Conservation (phyloP, 352 stramenopile species). For the Pythium vanterpoolii region DNA sequence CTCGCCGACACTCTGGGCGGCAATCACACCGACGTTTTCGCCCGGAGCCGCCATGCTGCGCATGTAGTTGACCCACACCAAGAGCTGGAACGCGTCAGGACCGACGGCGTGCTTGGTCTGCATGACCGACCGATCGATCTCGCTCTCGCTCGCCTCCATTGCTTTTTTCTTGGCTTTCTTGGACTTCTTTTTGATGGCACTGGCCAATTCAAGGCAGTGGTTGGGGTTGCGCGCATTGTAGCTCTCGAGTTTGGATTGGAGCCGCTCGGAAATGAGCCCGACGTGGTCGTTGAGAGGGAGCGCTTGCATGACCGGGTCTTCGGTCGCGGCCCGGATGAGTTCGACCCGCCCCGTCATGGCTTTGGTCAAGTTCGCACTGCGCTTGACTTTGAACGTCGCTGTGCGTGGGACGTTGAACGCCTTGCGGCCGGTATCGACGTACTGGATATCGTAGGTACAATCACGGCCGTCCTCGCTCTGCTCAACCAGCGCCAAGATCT, state of each 20-base stretch:
- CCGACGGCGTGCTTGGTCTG: slow-evolving; percentile 72
- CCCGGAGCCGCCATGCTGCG: slow-evolving; percentile 94
- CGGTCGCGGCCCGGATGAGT: slow-evolving; percentile 62
- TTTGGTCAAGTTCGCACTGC: slow-evolving; percentile 57
- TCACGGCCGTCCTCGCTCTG: slow-evolving; percentile 66
- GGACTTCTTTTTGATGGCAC: slow-evolving; percentile 63
- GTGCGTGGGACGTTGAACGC: slow-evolving; percentile 73
- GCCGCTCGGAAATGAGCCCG: slow-evolving; percentile 83
- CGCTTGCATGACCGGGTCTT: slow-evolving; percentile 87
- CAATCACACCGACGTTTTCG: slow-evolving; percentile 98
- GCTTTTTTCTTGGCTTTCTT: slow-evolving; percentile 73
- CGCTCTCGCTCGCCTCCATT: slow-evolving; percentile 27
- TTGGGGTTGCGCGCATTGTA: slow-evolving; percentile 82
- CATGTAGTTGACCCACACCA: slow-evolving; percentile 99
- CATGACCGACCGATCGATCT: slow-evolving; percentile 72
- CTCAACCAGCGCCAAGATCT: slow-evolving; percentile 59
- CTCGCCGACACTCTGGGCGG: slow-evolving; percentile 98
- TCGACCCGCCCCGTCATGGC: slow-evolving; percentile 82
- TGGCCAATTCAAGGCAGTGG: slow-evolving; percentile 54
- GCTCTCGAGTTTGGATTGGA: slow-evolving; percentile 70
- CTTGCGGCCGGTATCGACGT: slow-evolving; percentile 81
- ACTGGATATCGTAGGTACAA: slow-evolving; percentile 86
- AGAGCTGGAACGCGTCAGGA: slow-evolving; percentile 84
- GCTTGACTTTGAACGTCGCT: slow-evolving; percentile 71
- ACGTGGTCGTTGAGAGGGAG: slow-evolving; percentile 83